phyloP scores from a whole-genome alignment of 2,329 filamentous ascomycete genomes.

The Dothideomycetes sp. region DNA sequence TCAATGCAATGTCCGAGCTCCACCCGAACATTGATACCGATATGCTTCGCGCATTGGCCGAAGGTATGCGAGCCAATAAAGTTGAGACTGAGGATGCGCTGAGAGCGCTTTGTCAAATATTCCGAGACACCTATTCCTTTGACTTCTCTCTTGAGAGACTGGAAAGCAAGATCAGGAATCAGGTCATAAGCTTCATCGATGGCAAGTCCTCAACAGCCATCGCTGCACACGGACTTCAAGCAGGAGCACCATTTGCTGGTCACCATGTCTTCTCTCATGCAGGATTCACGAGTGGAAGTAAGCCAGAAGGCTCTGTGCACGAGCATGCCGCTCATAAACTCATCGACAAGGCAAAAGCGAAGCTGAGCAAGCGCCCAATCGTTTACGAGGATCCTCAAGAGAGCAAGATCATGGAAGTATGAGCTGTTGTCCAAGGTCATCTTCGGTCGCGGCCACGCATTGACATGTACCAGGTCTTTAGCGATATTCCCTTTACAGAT shows the following conservation, averaged over 20 bases:
- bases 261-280: too few relatives aligned
- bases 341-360: background rate
- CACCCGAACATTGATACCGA: slow-evolving; percentile 6
- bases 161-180: background rate
- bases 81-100: slow-evolving; percentile 5
- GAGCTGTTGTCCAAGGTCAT: too few relatives aligned
- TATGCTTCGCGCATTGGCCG: slow-evolving; percentile 6
- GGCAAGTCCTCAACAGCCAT: slow-evolving; percentile 1
- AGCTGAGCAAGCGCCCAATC: background rate
- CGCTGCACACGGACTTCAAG: slow-evolving; percentile 1
- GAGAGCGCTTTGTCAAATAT: slow-evolving; percentile 5
- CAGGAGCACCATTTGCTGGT: background rate
- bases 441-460: too few relatives aligned
- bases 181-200: slow-evolving; percentile 6
- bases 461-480: slow-evolving; percentile 5
- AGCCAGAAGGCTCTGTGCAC: background rate
- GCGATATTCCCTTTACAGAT: slow-evolving; percentile 19
- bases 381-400: slow-evolving; percentile 3
- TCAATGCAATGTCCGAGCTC: slow-evolving; percentile 1
- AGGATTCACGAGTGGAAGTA: background rate
- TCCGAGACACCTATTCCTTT: slow-evolving; percentile 6
- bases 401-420: slow-evolving; percentile 7
- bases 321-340: background rate
- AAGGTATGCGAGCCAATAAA: background rate
- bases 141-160: slow-evolving; percentile 1